These are phyloP conservation scores for Spergularia bocconei DNA, from an alignment of 148 eudicot genomes.

Conservation along the genomic window DNA sequence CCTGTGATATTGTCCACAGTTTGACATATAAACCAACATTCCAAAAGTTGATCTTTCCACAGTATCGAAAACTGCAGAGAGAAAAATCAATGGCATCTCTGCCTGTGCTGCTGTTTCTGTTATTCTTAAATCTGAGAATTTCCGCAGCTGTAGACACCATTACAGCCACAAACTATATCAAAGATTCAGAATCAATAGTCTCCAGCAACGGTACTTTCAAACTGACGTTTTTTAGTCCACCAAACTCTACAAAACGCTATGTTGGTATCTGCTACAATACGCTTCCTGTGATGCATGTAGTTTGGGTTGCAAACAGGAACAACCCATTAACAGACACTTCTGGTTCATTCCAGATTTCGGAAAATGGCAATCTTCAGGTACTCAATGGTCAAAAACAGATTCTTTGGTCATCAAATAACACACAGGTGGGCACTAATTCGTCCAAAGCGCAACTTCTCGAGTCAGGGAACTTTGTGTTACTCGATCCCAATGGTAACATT, in stretches of 20 bases:
- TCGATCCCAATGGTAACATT: slow-evolving; percentile 19
- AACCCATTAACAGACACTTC: slow-evolving; percentile 28
- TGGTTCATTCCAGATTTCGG: slow-evolving; percentile 32
- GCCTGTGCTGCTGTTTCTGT: slow-evolving; percentile 6
- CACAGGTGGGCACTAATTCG: neutral
- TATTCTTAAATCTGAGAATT: neutral
- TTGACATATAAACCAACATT: neutral
- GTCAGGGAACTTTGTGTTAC: slow-evolving; percentile 39
- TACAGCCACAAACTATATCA: slow-evolving; percentile 20
- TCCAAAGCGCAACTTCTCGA: slow-evolving; percentile 34
- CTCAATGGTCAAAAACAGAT: slow-evolving; percentile 9
- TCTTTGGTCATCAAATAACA: slow-evolving; percentile 38
- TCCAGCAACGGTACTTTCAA: slow-evolving; percentile 34
- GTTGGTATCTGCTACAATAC: slow-evolving; percentile 50
- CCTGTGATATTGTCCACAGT: neutral
- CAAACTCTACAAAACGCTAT: slow-evolving; percentile 28
- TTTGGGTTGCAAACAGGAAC: slow-evolving; percentile 51
- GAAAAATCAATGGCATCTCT: slow-evolving; percentile 14
- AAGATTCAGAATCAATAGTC: slow-evolving; percentile 33
- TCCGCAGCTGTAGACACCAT: slow-evolving; percentile 27
- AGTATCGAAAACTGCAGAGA: neutral
- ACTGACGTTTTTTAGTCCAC: slow-evolving; percentile 47
- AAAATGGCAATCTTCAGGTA: slow-evolving; percentile 35
- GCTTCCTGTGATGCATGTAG: slow-evolving; percentile 25
- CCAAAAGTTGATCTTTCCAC: neutral